phyloP scores from a whole-genome alignment of 441 rosid species.

The Metrosideros polymorpha region DNA sequence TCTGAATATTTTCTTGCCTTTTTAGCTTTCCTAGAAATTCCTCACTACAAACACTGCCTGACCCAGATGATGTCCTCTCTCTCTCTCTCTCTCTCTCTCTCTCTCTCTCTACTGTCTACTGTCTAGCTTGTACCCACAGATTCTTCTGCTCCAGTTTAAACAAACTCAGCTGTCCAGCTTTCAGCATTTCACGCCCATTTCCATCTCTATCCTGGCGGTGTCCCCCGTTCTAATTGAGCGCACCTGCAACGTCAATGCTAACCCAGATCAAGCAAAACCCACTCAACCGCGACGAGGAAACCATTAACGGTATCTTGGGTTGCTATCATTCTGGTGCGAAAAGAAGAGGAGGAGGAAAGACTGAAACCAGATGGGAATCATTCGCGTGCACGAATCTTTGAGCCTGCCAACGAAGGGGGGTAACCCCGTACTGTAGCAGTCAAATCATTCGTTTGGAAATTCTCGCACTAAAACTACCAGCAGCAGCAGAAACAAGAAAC shows the following conservation, averaged over 20 bases:
- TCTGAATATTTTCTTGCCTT: neutral
- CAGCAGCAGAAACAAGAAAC: neutral
- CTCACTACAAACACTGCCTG: neutral
- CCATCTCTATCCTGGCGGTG: neutral
- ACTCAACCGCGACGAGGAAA: neutral
- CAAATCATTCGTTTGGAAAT: neutral
- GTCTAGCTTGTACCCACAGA: neutral
- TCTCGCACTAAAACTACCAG: neutral
- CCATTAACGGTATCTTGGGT: neutral
- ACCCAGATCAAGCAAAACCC: neutral
- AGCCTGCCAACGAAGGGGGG: neutral
- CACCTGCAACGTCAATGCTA: neutral
- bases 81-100: neutral
- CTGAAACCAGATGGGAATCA: neutral
- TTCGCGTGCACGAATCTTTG: neutral
- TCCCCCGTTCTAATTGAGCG: neutral
- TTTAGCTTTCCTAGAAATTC: neutral
- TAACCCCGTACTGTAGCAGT: neutral
- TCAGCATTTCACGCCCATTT: neutral
- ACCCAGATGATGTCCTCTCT: neutral
- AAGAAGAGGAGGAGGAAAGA: neutral
- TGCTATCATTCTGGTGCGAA: neutral
- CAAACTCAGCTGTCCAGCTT: neutral
- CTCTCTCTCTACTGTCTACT: neutral
- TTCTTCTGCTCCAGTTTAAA: neutral